phyloP scores from a whole-genome alignment of 768 basidiomycete genomes.

The Roridomyces roridus region DNA sequence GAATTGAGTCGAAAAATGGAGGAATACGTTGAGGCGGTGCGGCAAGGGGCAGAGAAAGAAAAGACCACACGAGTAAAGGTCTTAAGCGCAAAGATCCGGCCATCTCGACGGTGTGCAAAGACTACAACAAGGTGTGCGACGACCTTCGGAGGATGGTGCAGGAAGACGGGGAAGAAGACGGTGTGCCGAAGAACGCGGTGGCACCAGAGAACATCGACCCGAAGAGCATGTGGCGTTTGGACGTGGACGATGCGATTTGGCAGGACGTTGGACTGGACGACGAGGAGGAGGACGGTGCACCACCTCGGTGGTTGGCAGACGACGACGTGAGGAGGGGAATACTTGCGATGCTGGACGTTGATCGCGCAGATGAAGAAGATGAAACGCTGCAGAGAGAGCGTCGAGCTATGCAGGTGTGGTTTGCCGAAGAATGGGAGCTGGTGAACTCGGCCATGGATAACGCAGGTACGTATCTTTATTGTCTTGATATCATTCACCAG shows the following conservation, averaged over 20 bases:
- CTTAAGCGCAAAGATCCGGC: background rate
- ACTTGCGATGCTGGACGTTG: slow-evolving; percentile 18
- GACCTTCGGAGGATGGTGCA: background rate
- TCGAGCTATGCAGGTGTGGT: background rate
- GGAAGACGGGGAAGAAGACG: too few species aligned
- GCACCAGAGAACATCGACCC: background rate
- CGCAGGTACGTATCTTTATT: too few species aligned
- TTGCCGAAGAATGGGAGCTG: background rate
- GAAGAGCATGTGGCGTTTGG: background rate
- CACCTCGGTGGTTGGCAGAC: slow-evolving; percentile 27
- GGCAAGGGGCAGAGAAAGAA: background rate
- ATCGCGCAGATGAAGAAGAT: slow-evolving; percentile 25
- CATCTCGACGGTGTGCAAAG: background rate
- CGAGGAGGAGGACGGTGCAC: background rate
- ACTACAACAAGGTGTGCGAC: slow-evolving; percentile 3
- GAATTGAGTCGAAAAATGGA: background rate
- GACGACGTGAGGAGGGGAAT: slow-evolving; percentile 25
- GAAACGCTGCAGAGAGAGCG: background rate
- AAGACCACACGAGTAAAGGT: background rate
- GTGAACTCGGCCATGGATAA: background rate
- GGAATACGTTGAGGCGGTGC: background rate
- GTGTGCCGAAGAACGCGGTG: background rate
- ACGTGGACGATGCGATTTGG: slow-evolving; percentile 2
- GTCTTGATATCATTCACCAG: too few species aligned
- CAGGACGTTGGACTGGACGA: slow-evolving; percentile 37